These are phyloP conservation scores for Hippophae gyantsensis DNA, from an alignment of 306 rosid species.

Conservation along the genomic window DNA sequence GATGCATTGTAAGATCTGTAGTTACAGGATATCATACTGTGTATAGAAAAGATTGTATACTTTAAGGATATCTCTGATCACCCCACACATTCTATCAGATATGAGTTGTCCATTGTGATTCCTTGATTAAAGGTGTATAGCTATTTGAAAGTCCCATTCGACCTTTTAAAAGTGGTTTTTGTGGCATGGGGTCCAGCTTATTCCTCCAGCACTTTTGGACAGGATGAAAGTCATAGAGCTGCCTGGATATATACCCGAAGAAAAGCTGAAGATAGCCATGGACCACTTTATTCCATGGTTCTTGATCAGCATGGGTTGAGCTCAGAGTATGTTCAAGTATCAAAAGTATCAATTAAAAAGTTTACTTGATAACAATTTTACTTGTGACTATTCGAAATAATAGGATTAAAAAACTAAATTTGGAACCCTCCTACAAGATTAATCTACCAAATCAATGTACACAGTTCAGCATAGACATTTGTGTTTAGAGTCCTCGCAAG, in stretches of 20 bases:
- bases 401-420: too few relatives aligned
- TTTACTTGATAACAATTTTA: constrained; percentile 5
- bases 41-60: too few relatives aligned
- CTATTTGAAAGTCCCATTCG: constrained; percentile 96
- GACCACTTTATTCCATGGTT: constrained; percentile 87
- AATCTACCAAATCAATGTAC: too few relatives aligned
- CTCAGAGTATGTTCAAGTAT: constrained; percentile 78
- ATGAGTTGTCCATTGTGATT: constrained; percentile 17
- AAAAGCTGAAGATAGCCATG: constrained; percentile 89
- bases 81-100: too few relatives aligned
- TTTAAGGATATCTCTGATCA: too few relatives aligned
- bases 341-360: constrained; percentile 46
- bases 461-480: too few relatives aligned
- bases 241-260: constrained; percentile 96
- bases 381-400: neutral
- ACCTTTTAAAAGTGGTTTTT: constrained; percentile 85
- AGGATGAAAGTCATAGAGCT: constrained; percentile 99
- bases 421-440: neutral
- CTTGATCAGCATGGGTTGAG: constrained; percentile 87
- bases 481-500: too few relatives aligned
- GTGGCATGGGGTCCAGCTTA: constrained; percentile 88
- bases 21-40: too few relatives aligned
- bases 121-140: constrained; percentile 57
- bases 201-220: constrained; percentile 90
- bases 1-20: too few relatives aligned